Conservation (phyloP, 768 basidiomycete species). For the Tulasnella sp. region DNA sequence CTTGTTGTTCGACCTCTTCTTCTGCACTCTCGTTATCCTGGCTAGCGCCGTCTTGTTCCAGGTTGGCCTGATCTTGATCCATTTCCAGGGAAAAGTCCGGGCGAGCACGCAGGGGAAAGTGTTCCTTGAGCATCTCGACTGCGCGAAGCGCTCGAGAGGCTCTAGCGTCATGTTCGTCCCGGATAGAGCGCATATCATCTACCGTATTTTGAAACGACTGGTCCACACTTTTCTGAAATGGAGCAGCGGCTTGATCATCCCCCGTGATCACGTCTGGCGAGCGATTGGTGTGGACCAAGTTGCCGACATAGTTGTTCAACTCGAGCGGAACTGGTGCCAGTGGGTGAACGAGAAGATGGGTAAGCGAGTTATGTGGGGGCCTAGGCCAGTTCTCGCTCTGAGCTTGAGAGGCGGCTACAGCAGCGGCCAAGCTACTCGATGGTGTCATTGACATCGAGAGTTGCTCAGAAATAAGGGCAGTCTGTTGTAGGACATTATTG, state of each 20-base stretch:
- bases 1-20: constrained; percentile 23
- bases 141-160: constrained; percentile 77
- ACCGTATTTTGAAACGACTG: constrained; percentile 23
- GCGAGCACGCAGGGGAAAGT: constrained; percentile 79
- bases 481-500: constrained; percentile 78
- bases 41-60: background rate
- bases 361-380: constrained; percentile 47
- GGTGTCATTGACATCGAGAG: constrained; percentile 45
- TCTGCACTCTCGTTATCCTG: constrained; percentile 13
- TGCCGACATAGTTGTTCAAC: constrained; percentile 69
- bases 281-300: constrained; percentile 73
- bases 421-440: constrained; percentile 25
- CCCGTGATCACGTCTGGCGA: constrained; percentile 67
- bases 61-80: constrained; percentile 54
- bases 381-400: constrained; percentile 28
- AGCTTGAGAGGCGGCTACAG: constrained; percentile 32
- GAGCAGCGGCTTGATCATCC: constrained; percentile 70
- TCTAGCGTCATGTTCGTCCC: constrained; percentile 66
- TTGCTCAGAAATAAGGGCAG: constrained; percentile 67
- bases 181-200: constrained; percentile 41
- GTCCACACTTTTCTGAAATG: constrained; percentile 37
- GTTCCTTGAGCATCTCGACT: constrained; percentile 70
- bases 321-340: constrained; percentile 57
- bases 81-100: constrained; percentile 75
- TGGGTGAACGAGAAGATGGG: constrained; percentile 68